Percentiles rank a stretch among this genome's conserved stretches.
phyloP scores from a whole-genome alignment of 2,329 filamentous ascomycete species.

The Pyrenochaeta sp. region DNA sequence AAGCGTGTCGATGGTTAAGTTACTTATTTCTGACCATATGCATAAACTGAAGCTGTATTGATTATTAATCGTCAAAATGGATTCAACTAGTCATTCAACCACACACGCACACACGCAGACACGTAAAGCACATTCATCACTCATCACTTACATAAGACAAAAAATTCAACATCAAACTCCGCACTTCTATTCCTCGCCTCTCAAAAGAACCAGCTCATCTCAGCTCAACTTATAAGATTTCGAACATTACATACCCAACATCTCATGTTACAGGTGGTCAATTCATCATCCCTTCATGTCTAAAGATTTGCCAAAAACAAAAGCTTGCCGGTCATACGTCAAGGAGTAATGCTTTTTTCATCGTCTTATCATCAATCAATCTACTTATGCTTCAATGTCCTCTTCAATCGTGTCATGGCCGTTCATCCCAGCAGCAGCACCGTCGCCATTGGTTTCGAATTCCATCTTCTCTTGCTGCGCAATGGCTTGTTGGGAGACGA shows the following conservation, averaged over 20 bases:
- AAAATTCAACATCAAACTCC: too few relatives aligned
- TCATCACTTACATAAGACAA: too few relatives aligned
- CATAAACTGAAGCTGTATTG: too few relatives aligned
- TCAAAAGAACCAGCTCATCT: background rate
- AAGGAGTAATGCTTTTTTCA: slow-evolving; percentile 1
- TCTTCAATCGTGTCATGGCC: slow-evolving; percentile 29
- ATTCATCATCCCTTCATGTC: background rate
- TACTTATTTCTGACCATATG: too few relatives aligned
- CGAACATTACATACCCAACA: background rate
- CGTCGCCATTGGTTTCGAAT: slow-evolving; percentile 45
- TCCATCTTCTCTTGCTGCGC: slow-evolving; percentile 91
- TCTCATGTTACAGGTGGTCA: background rate
- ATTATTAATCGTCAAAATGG: too few relatives aligned
- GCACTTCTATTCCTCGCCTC: background rate
- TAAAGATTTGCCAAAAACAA: background rate
- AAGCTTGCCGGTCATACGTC: too few relatives aligned
- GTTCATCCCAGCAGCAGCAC: slow-evolving; percentile 15
- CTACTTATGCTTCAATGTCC: slow-evolving; percentile 23
- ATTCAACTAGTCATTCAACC: too few relatives aligned
- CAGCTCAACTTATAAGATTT: background rate
- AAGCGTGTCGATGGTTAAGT: too few relatives aligned
- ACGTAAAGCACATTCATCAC: too few relatives aligned
- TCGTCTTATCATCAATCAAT: background rate
- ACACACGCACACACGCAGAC: too few relatives aligned
- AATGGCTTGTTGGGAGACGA: slow-evolving; percentile 95